Conservation (phyloP, 345 rosid species). For the Eucalyptus globulus region DNA sequence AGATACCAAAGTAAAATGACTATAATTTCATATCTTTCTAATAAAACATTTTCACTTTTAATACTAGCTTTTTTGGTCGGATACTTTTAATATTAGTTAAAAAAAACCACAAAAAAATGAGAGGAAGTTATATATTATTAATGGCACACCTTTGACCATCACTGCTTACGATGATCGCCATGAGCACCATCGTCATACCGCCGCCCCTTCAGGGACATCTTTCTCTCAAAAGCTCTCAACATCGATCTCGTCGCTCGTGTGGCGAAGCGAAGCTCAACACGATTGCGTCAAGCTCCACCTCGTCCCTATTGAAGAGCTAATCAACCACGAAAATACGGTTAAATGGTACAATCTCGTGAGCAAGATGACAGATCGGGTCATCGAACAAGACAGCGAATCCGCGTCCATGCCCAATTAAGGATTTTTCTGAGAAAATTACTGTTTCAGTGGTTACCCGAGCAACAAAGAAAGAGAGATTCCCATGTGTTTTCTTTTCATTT, state of each 20-base stretch:
- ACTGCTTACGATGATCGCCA: not conserved
- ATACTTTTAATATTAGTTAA: too few species aligned
- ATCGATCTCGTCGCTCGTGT: not conserved
- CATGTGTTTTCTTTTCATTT: not conserved
- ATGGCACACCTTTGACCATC: not conserved
- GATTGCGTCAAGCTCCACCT: not conserved
- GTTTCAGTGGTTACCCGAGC: not conserved
- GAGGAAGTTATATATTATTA: not conserved
- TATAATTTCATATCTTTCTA: rapidly evolving
- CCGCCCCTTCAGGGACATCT: not conserved
- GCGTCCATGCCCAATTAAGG: not conserved
- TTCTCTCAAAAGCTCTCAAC: not conserved
- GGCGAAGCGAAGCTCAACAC: not conserved
- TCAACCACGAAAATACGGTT: not conserved
- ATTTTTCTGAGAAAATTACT: not conserved
- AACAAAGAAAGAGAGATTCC: not conserved
- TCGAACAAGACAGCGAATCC: not conserved
- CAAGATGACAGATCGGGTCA: not conserved
- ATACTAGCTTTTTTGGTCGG: too few species aligned
- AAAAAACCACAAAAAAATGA: too few species aligned
- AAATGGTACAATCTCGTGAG: not conserved
- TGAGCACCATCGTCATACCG: rapidly evolving
- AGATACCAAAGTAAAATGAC: too few species aligned
- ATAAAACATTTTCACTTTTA: too few species aligned
- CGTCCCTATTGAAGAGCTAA: not conserved